These are phyloP conservation scores for Theobroma cacao DNA, from an alignment of 345 rosid genomes.

Conservation along the genomic window DNA sequence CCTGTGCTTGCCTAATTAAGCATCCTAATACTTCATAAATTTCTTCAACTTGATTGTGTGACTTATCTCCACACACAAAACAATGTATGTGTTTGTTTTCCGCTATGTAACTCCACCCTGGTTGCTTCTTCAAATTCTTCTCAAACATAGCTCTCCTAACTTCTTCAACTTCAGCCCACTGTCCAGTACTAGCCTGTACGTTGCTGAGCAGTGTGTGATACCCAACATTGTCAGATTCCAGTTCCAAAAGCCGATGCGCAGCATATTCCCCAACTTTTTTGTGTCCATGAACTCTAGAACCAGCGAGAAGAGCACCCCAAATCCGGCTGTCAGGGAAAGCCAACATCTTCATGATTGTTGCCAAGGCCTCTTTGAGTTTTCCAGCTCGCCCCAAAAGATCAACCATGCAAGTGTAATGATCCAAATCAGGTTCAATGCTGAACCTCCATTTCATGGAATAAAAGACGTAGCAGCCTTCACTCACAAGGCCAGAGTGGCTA, in stretches of 20 bases:
- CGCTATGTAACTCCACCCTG: conserved; percentile 35
- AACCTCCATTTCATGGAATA: conserved; percentile 28
- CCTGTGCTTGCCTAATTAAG: conserved; percentile 8
- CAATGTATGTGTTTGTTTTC: conserved; percentile 13
- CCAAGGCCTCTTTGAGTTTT: conserved; percentile 35
- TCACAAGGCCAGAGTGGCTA: conserved; percentile 36
- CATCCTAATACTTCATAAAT: conserved; percentile 19
- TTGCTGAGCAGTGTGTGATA: conserved; percentile 34
- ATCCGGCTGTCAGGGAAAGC: conserved; percentile 34
- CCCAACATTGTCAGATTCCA: conserved; percentile 32
- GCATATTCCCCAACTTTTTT: conserved; percentile 28
- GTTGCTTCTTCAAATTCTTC: conserved; percentile 27
- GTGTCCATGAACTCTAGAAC: conserved; percentile 27
- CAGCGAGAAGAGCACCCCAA: conserved; percentile 44
- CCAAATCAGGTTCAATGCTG: conserved; percentile 31
- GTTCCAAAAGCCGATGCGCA: conserved; percentile 25
- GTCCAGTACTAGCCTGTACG: conserved; percentile 27
- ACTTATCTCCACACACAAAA: conserved; percentile 30
- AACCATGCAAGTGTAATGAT: conserved; percentile 42
- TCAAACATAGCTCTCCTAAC: conserved; percentile 31
- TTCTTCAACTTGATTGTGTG: conserved; percentile 14
- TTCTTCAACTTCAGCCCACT: conserved; percentile 27
- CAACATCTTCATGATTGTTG: conserved; percentile 24
- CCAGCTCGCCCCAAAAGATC: conserved; percentile 47
- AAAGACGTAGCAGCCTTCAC: conserved; percentile 26